Evolutionary conservation across 441 rosid genomes (phyloP), one percentile per base, ranked within the genome.

Genomic region (Aquilaria agallochum): DNA sequence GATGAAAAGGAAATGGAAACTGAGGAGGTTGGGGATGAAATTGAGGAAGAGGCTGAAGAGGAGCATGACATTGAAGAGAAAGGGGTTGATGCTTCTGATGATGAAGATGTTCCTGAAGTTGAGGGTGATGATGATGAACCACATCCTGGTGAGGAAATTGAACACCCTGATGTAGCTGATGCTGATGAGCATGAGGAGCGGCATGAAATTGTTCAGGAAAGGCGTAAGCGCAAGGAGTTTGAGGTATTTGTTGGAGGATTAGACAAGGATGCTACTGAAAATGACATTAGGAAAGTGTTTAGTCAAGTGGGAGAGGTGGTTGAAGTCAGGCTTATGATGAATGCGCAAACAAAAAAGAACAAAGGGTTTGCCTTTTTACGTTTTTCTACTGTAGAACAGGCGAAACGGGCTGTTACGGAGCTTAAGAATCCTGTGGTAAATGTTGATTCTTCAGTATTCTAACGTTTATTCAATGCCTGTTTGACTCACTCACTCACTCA

Each of bases 321-420:
- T 5, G 99, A 95, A 73, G 78, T 88, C 62, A 86, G 97, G 83
- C 76, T 95, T 68, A 76, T 86, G 91, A 89, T 86, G 96, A 88
- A 87, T 66, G 82, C 92, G 12, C 96, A 83, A 69, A 89, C 99
- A 58, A 95, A 80, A 78, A 95, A 88, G 74, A 95, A 93, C 72
- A 89, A 91, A 70, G 99, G 99, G 20, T 95, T 85, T 83, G 99
- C 99, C 31, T 95, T 95, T 77, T 73, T 95, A 76, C 96, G 99
- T 44, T 95, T 91, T 82, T 92, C 97, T 11, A 77, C 84, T 60
- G 80, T 86, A 56, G 96, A 87, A 77, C 99, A 95, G 78, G 99
- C 99, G 68, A 91, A 82, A 76, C 81, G 76, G 68, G 97, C 97
- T 68, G 88, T 86, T 60, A 79, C 75, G 5, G 92, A 88, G 69